Evolutionary conservation across 345 rosid genomes (phyloP).

Genomic region (Sisymbrium irio): DNA sequence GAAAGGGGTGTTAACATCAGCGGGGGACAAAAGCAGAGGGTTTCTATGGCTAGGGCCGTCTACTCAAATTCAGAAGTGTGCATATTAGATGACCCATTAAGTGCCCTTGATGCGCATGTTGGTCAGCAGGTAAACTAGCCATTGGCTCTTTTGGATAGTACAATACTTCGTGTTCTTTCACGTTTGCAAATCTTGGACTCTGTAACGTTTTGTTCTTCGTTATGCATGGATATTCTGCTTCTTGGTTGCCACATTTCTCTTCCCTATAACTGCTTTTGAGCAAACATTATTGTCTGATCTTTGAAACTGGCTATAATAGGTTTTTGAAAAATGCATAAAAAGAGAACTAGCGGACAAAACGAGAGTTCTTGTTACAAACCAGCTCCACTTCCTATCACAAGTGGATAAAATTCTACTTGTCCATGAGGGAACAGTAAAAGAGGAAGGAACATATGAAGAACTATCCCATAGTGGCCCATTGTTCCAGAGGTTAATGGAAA

Average conservation of each 20-base stretch:
- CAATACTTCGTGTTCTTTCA: not conserved
- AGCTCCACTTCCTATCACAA: constrained; percentile 94
- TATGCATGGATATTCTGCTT: constrained; percentile 5
- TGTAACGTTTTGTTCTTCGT: not conserved
- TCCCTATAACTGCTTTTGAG: constrained; percentile 1
- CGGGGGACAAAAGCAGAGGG: constrained; percentile 99
- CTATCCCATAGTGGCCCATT: constrained; percentile 61
- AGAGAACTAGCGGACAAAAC: constrained; percentile 79
- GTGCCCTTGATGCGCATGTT: constrained; percentile 99
- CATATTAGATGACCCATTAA: constrained; percentile 94
- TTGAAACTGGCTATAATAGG: constrained; percentile 46
- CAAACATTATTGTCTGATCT: constrained; percentile 10
- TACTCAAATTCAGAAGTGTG: constrained; percentile 90
- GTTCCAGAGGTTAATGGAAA: constrained; percentile 95
- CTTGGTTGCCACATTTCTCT: constrained; percentile 2
- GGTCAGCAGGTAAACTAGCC: constrained; percentile 74
- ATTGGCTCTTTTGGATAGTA: constrained; percentile 11
- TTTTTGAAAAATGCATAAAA: constrained; percentile 89
- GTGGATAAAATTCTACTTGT: constrained; percentile 91
- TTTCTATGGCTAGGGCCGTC: constrained; percentile 97
- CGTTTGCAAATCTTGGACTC: not conserved
- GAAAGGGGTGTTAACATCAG: constrained; percentile 99
- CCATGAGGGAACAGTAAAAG: constrained; percentile 88
- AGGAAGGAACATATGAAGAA: constrained; percentile 94
- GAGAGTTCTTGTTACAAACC: constrained; percentile 98